Evolutionary conservation across 805 yeast genomes (phyloP), one percentile per base, ranked within the genome.

Genomic region (Nematodospora valgi): DNA sequence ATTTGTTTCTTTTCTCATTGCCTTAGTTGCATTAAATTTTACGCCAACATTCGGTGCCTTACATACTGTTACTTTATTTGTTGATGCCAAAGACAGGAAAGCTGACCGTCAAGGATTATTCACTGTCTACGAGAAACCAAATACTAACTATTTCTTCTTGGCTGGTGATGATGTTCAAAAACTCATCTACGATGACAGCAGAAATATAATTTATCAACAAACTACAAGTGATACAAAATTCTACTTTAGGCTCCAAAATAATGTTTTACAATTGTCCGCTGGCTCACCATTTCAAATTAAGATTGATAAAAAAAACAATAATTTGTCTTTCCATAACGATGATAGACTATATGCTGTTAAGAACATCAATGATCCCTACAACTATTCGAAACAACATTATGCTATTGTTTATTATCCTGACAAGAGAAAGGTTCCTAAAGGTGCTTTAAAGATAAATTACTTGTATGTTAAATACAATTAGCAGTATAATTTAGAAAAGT

Each of bases 331-430:
- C 13, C 14, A 34, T 13, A 13, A 19, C 10, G n/a, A 9, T 18
- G 15, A 21, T n/a, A 13, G 15, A 9, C 13, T 34, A 27, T 34
- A 34, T 13, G 37, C 37, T 3, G 37, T 29, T 8, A 34, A 34
- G 19, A 27, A 29, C 13, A 29, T 34, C 10, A 22, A 20, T 13
- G 37, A 34, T 18, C 20, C 37, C 7, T 5, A 19, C n/a, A 17
- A 17, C 5, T 12, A 6, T 18, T 24, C 29, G 5, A 29, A 21
- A 13, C 22, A 27, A 4, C 12, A 27, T 13, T 34, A 34, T 27
- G 37, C 37, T 5, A 29, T 29, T 10, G 23, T 19, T 12, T 24
- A 18, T 13, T 32, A 24, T 25, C 9, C 10, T 10, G 20, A 24
- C 7, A 6, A 14, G 12, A 32, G 20, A 22, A 24, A 32, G 5